A percentile compares a stretch with the other conserved stretches of the same genome.
phyloP scores from a whole-genome alignment of 352 stramenopile species.

The Phytophthora sp. region DNA sequence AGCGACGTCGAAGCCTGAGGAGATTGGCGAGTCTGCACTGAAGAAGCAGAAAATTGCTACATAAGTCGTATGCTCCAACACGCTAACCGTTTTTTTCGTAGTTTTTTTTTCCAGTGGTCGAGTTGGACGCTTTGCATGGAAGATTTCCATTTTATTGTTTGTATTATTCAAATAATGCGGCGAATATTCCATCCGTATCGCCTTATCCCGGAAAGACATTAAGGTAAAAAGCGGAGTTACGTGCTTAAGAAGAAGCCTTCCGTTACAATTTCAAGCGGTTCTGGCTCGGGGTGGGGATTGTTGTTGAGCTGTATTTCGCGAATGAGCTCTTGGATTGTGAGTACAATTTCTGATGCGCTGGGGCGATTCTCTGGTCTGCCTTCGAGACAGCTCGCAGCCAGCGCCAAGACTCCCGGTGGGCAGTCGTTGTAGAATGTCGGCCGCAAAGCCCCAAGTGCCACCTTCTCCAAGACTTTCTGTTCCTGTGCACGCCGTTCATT shows the following conservation, averaged over 20 bases:
- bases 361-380: constrained; percentile 49
- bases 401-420: constrained; percentile 42
- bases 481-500: constrained; percentile 45
- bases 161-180: constrained; percentile 29
- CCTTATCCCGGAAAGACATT: constrained; percentile 4
- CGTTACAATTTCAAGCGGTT: constrained; percentile 35
- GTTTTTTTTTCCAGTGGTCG: neutral
- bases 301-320: constrained; percentile 27
- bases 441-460: constrained; percentile 43
- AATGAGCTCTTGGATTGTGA: constrained; percentile 47
- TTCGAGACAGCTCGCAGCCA: constrained; percentile 55
- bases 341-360: constrained; percentile 46
- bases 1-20: constrained; percentile 21
- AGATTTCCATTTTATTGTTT: constrained; percentile 5
- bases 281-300: constrained; percentile 21
- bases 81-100: constrained; percentile 1
- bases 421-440: constrained; percentile 64
- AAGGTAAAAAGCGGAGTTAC: constrained; percentile 3
- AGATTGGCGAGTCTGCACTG: constrained; percentile 25
- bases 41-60: constrained; percentile 52
- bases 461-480: constrained; percentile 49
- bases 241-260: constrained; percentile 36
- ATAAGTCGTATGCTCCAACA: constrained; percentile 19
- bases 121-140: too few species aligned
- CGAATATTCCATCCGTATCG: constrained; percentile 14